Evolutionary conservation across 2,329 filamentous ascomycete species (phyloP).

Genomic region (Fusarium verrucosum): DNA sequence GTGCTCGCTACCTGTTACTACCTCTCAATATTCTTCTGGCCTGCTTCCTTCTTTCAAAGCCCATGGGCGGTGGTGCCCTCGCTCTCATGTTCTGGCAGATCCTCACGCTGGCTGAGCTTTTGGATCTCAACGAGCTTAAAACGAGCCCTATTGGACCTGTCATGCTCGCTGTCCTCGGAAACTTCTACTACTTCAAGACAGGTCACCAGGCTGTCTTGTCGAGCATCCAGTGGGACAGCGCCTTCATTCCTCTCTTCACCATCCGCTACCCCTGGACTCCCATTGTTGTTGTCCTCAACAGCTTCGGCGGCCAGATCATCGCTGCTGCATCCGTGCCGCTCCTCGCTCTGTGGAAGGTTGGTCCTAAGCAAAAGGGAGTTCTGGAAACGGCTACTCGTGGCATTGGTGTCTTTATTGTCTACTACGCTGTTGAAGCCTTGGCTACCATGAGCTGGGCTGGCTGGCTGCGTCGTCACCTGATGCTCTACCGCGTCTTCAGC

Average conservation of each 20-base stretch:
- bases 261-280: constrained; percentile 92
- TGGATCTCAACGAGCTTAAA: constrained; percentile 69
- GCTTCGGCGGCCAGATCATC: constrained; percentile 87
- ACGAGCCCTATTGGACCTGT: constrained; percentile 82
- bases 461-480: constrained; percentile 87
- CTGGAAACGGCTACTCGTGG: constrained; percentile 76
- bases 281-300: constrained; percentile 82
- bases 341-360: constrained; percentile 87
- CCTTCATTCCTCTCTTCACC: constrained; percentile 86
- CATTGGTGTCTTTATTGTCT: constrained; percentile 78
- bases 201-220: constrained; percentile 90
- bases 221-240: constrained; percentile 94
- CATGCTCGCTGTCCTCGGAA: constrained; percentile 86
- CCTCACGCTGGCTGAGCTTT: constrained; percentile 75
- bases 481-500: constrained; percentile 94
- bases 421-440: constrained; percentile 83
- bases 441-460: constrained; percentile 93
- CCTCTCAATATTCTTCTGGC: constrained; percentile 80
- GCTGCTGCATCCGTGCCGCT: constrained; percentile 83
- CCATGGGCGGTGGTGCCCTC: constrained; percentile 89
- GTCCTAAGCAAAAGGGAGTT: constrained; percentile 74
- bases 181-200: constrained; percentile 97
- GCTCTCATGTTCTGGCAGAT: constrained; percentile 88
- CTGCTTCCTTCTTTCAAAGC: constrained; percentile 85
- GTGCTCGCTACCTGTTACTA: constrained; percentile 87